Evolutionary conservation across 352 stramenopile genomes (phyloP), one percentile per base, ranked within the genome.

Genomic region (Pythium inflatum): DNA sequence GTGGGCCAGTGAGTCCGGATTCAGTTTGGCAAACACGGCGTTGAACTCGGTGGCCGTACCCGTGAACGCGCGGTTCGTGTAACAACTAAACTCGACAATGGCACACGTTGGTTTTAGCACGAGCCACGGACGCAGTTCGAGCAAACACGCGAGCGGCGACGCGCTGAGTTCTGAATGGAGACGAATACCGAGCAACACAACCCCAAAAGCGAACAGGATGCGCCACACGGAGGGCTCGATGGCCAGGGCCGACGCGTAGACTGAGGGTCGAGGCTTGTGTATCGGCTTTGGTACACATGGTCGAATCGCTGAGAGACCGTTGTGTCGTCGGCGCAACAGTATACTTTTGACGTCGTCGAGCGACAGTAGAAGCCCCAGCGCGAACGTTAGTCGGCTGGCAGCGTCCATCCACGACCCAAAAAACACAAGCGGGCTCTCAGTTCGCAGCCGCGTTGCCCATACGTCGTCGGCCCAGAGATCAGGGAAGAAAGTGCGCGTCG

Each of bases 61-160:
- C 2, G 38, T 31, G 2, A 30, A 20, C 5, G 1, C 9, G 40
- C 25, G 28, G 28, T 64, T 43, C 27, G 40, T 33, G 40, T 34
- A 54, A 25, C 56, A 64, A 40, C 33, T 54, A 6, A 54, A 34
- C 14, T 43, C 31, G 45, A 71, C 49, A 3, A 77, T 48, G 13
- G 66, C 78, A 53, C 70, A 82, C 12, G 73, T 55, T 25, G 66
- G 64, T 18, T 59, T 12, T 30, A 36, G 46, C 30, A 48, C 40
- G 11, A 62, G 43, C 73, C 73, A 80, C 2, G 36, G 36, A 16
- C 36, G 36, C 16, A 79, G 62, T 33, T 78, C 65, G 2, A 79
- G 36, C 3, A 48, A n/a, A 24, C 75, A 81, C 45, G 76, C 38
- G 2, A 43, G 11, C 33, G 70, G 20, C 28, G 43, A 7, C 12